Base-by-base conservation (phyloP, 2,329 filamentous ascomycete genomes). In the Fusarium marasasianum region DNA sequence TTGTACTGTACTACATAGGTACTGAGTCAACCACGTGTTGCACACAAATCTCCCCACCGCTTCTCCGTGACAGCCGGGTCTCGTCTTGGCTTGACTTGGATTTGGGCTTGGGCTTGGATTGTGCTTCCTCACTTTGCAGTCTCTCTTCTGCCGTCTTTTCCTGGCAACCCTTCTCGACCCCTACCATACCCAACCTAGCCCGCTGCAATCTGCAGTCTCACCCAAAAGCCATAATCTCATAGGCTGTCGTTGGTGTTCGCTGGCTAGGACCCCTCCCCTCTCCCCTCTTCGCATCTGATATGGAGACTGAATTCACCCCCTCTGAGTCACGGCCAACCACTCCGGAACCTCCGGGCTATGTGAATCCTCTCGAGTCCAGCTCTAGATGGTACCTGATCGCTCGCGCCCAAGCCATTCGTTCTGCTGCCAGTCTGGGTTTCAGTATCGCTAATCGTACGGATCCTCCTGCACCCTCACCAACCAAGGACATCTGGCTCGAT, bases 321-420 rank as follows among this genome's bases (percentile, higher is more conserved):
- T 77, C 73, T 53, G 76, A 78, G 33, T 76, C 74, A 75, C 77
- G 78, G 45, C 80, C 79, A 31, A 80, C 80, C 53, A 79, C 76
- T 45, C 80, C 78, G 60, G 77, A 81, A 69, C 76, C 79, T 58
- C 76, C 77, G 66, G 83, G 82, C 51, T 86, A 86, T 69, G 80
- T 82, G 58, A 86, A 86, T 70, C 83, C 84, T 24, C 81, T 86
- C 53, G 84, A 86, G 66, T 76, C 76, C 50, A 83, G 82, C 63
- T 84, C 84, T 26, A 81, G 85, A 69, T 86, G 84, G 85, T 80
- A 82, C 54, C 80, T 86, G 62, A 78, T 77, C 41, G 84, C 84
- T 57, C 82, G 83, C 22, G 84, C 84, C 51, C 81, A 84, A 56
- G 83, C 84, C 48, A 80, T 86, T 55, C 84, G 85, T 40, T 84